A percentile compares a stretch with the other conserved stretches of the same genome.
phyloP scores from a whole-genome alignment of 371 early-diverging fungal species.

The Lichtheimia hyalospora region DNA sequence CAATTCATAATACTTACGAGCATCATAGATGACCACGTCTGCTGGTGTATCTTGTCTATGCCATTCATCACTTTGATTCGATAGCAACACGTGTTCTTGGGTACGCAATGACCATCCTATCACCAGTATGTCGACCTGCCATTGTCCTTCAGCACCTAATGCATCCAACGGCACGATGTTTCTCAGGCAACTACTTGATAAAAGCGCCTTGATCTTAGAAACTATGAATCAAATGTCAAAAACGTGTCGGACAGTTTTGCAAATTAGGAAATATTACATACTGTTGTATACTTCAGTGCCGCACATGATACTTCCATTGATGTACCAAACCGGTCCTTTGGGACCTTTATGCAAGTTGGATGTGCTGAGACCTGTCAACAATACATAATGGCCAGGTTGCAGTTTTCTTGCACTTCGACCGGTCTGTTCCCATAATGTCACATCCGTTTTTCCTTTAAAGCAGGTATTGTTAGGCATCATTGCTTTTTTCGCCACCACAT shows the following conservation, averaged over 20 bases:
- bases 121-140: slow-evolving; percentile 29
- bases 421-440: slow-evolving; percentile 42
- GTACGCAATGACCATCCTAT: slow-evolving; percentile 24
- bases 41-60: neutral
- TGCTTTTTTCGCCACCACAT: neutral
- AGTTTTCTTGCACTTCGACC: slow-evolving; percentile 27
- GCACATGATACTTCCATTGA: slow-evolving; percentile 40
- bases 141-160: slow-evolving; percentile 23
- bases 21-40: neutral
- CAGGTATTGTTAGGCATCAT: slow-evolving; percentile 1
- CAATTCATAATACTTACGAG: slow-evolving; percentile 4
- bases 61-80: neutral
- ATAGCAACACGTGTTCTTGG: neutral
- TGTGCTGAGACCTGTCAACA: slow-evolving; percentile 33
- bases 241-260: neutral
- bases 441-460: slow-evolving; percentile 27
- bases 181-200: slow-evolving; percentile 30
- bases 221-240: slow-evolving; percentile 10
- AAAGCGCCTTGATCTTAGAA: slow-evolving; percentile 22
- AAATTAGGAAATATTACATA: slow-evolving; percentile 12
- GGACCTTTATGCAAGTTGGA: slow-evolving; percentile 18
- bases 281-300: slow-evolving; percentile 39
- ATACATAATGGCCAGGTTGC: slow-evolving; percentile 32
- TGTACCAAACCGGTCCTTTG: slow-evolving; percentile 33
- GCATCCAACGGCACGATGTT: slow-evolving; percentile 15